Evolutionary conservation across 495 filamentous ascomycete species (phyloP).

Genomic region (Elaphomyces granulatus): DNA sequence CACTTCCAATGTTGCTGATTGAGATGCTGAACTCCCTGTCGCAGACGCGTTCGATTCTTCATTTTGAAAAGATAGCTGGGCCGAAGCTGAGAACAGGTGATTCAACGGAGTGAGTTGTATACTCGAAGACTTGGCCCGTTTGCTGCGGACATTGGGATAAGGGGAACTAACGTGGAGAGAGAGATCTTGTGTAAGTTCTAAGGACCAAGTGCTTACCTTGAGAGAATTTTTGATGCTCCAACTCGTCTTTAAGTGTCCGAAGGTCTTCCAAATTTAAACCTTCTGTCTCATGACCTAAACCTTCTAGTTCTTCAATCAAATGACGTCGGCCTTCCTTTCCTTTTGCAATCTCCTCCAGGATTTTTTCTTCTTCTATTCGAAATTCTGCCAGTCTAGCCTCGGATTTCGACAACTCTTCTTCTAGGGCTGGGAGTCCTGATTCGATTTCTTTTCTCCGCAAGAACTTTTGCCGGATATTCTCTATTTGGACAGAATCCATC

Average conservation of each 20-base stretch:
- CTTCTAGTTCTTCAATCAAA: slow-evolving; percentile 41
- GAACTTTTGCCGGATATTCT: slow-evolving; percentile 18
- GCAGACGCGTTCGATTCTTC: neutral
- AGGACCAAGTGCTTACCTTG: slow-evolving; percentile 16
- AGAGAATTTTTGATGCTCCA: slow-evolving; percentile 13
- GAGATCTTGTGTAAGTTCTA: too few species aligned
- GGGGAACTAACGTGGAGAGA: too few species aligned
- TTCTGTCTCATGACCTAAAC: slow-evolving; percentile 33
- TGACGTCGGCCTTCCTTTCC: slow-evolving; percentile 22
- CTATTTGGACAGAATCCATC: slow-evolving; percentile 12
- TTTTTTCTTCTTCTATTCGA: slow-evolving; percentile 39
- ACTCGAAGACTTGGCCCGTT: neutral
- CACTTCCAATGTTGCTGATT: too few species aligned
- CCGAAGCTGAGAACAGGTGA: neutral
- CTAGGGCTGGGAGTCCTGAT: slow-evolving; percentile 41
- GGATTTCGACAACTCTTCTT: slow-evolving; percentile 35
- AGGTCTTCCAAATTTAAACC: slow-evolving; percentile 27
- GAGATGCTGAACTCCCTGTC: neutral
- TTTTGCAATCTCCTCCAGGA: slow-evolving; percentile 44
- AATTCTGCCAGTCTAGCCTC: slow-evolving; percentile 37
- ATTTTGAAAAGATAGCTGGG: neutral
- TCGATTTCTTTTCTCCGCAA: slow-evolving; percentile 41
- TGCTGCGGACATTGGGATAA: too few species aligned
- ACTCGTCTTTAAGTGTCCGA: slow-evolving; percentile 22
- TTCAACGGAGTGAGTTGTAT: neutral